Evolutionary conservation across 2,329 filamentous ascomycete genomes (phyloP), one percentile per base, ranked within the genome.

Genomic region (Dothideomycetes sp.): DNA sequence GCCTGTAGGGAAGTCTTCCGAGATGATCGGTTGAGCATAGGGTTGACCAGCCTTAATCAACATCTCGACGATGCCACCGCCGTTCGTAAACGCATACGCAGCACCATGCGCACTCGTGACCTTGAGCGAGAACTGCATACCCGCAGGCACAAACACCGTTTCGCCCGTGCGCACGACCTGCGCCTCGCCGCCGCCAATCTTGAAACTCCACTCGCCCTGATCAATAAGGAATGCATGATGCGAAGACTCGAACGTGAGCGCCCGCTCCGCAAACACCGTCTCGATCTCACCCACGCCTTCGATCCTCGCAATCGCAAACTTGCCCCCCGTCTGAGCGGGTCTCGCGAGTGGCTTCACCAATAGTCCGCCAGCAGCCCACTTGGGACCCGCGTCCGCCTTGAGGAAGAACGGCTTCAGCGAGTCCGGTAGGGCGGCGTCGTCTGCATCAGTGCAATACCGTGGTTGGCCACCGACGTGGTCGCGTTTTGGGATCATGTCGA

Each of bases 251-350:
- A 75, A 76, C 0, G 55, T 60, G 19, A 73, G 41, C 41, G 32
- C 32, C 7, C n/a, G 31, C 52, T 61, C 17, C 53, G 50, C 0
- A 49, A 49, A 3, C 29, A 39, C 17, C 35, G 31, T 8, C 34
- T 42, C 1, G 59, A 66, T 0, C 57, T 59, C 47, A 3, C 30
- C 39, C 1, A 19, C 18, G 5, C 39, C 39, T 4, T 75, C 70
- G 22, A 77, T 64, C 38, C 66, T 69, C 1, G 66, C 69, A 41
- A 77, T 73, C 8, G 68, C 61, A 40, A 74, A 76, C 34, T 63
- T 66, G 0, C 65, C 68, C 18, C 55, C 54, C 19, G 62, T 66
- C 48, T 76, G 67, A 16, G 53, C 51, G 3, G 66, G 66, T 3
- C 63, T 66, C 36, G 69, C 63, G 19, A 76, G 64, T 0, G 72